Evolutionary conservation across 441 rosid species (phyloP).

Genomic region (Gossypium davidsonii): DNA sequence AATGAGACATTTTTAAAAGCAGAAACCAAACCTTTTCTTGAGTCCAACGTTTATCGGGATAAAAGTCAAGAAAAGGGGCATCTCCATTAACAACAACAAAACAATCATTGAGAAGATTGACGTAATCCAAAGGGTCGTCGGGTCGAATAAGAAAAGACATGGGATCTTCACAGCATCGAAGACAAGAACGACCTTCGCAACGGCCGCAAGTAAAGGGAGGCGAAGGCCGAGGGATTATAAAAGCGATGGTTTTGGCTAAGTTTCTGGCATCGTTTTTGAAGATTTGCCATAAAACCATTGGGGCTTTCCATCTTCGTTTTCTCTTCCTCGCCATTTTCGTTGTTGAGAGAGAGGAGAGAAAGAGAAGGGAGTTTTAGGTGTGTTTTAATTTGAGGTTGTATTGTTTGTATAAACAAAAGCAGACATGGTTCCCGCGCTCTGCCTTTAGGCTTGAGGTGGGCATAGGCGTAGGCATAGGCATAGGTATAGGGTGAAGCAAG

Average conservation of each 20-base stretch:
- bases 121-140: constrained; percentile 53
- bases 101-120: constrained; percentile 46
- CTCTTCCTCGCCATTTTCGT: constrained; percentile 41
- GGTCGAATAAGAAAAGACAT: constrained; percentile 39
- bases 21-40: constrained; percentile 45
- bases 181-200: constrained; percentile 33
- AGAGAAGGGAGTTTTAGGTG: neutral
- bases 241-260: constrained; percentile 36
- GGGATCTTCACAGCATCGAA: constrained; percentile 27
- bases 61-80: constrained; percentile 37
- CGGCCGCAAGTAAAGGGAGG: constrained; percentile 24
- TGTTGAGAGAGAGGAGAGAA: neutral
- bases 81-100: constrained; percentile 42
- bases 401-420: neutral
- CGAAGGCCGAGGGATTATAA: constrained; percentile 20
- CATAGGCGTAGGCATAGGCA: neutral
- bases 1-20: neutral
- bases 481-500: too few species aligned
- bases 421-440: constrained; percentile 5
- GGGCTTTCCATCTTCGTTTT: constrained; percentile 28
- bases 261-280: constrained; percentile 38
- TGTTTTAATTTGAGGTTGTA: neutral
- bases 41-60: constrained; percentile 37
- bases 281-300: constrained; percentile 56
- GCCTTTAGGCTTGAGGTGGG: neutral